Evolutionary conservation across 2,329 filamentous ascomycete genomes (phyloP), one percentile per base, ranked within the genome.

Genomic region (Pseudocercospora cruenta): DNA sequence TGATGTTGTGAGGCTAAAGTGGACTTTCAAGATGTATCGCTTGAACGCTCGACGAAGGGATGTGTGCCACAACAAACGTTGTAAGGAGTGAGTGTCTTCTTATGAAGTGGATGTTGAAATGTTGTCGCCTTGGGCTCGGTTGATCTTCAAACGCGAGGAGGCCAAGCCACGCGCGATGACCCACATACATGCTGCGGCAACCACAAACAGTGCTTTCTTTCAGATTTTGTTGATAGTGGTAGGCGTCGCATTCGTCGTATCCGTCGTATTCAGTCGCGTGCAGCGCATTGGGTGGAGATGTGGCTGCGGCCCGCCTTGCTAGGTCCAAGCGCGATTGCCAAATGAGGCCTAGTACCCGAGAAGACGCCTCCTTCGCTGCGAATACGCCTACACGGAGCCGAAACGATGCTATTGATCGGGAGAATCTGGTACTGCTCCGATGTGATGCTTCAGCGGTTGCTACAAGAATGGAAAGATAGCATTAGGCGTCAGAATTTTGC

Each of bases 111-210:
- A 55, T 4, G 39, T 43, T 3, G 51, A 55, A 55, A 55, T 33
- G 51, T 55, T 55, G 51, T 55, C 26, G 51, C 51, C 51, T 55
- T 55, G 16, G 22, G 24, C 51, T 55, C 51, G 26, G 51, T 26
- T 9, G 24, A 31, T 16, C 16, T n/a, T 10, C 51, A 55, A 55
- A 31, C 16, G 51, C 22, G 24, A 28, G 47, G 2, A 55, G 16
- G 16, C 51, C 51, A 55, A 28, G 51, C 22, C 22, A 54, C 14
- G 49, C 49, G 14, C 49, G 14, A 24, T 55, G 12, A 31, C 19
- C 47, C 47, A 26, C 47, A 24, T 24, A 21, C 9, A 21, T 22
- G 45, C 45, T 51, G 47, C 47, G 45, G n/a, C 45, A 47, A 47
- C 45, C 45, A n/a, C 45, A 47, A 47, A 47, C 45, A 47, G n/a